Base-by-base conservation (phyloP, 176 grass and related monocot species). In the Oryza punctata region DNA sequence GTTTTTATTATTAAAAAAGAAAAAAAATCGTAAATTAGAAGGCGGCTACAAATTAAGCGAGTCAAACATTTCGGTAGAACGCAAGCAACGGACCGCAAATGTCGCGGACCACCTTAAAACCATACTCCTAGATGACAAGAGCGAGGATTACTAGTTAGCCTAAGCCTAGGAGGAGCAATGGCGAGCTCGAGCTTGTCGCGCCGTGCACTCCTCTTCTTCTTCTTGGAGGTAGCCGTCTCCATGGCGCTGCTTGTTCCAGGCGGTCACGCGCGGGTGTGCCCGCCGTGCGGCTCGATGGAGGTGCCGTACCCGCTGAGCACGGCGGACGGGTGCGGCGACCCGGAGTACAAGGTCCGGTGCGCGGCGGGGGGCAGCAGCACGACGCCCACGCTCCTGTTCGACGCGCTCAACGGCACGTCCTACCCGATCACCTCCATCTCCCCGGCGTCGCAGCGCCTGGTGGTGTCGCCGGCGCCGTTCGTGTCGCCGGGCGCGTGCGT, bases 291-390 rank as follows among this genome's bases (percentile, higher is more conserved):
- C 21, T 71, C 89, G 8, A 91, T 78, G 74, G 23, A 76, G 15
- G 91, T 97, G 23, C 94, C 94, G 45, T 97, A 86, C 82, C 94
- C 91, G 19, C 85, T 97, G 4, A 93, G 89, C 89, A 97, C 94
- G 79, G 72, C 75, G 5, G 63, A 47, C n/a, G 83, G 67, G 14
- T 97, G 94, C 76, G 94, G 94, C 38, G 94, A 97, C 68, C 81
- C 70, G 21, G 65, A 87, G 37, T 97, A 93, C 84, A 85, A 85
- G 89, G 82, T 96, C 81, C 91, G 86, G 37, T 97, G 91, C 79
- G 72, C 40, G 16, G 40, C 21, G 49, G 49, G 12, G 14, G 46
- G 46, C 63, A 27, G 44, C 63, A 27, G 49, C 63, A 28, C 23
- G 64, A 71, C 73, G 11, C 81, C 84, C 0, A 66, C 87, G 13